phyloP scores from a whole-genome alignment of 208 protist species.

The Porcisia hertigi region DNA sequence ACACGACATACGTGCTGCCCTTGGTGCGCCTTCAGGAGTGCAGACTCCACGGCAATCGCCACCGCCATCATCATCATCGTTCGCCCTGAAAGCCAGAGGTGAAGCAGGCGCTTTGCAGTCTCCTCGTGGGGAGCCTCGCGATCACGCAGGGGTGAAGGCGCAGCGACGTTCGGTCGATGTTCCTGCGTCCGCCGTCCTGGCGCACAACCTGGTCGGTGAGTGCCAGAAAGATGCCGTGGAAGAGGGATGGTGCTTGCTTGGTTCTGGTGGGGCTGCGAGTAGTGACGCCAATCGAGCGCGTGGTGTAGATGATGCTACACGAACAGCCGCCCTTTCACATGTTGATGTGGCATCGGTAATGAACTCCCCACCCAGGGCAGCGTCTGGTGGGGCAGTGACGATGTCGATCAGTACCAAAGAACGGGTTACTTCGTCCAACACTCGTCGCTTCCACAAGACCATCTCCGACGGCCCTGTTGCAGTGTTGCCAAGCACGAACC shows the following conservation, averaged over 20 bases:
- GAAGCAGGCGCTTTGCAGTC: background rate
- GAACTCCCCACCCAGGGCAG: background rate
- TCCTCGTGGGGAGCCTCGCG: background rate
- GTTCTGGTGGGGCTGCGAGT: background rate
- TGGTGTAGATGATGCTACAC: background rate
- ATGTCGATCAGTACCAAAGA: background rate
- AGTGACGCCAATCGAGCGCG: background rate
- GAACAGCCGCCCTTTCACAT: background rate
- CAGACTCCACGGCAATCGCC: background rate
- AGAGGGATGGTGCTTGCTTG: background rate
- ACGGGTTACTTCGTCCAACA: background rate
- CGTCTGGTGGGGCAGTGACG: background rate
- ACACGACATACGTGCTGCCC: background rate
- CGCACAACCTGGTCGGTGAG: background rate
- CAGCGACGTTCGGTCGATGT: background rate
- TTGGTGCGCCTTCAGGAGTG: background rate
- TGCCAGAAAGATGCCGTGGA: background rate
- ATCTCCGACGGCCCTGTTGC: background rate
- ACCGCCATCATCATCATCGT: too few relatives aligned
- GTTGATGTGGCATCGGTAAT: background rate
- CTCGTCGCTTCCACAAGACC: background rate
- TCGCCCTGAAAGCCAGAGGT: background rate
- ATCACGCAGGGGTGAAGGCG: background rate
- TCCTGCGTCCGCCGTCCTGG: background rate
- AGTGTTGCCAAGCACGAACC: constrained; percentile 7